Evolutionary conservation across 2,329 filamentous ascomycete species (phyloP).

Genomic region (Paecilomyces sp.): DNA sequence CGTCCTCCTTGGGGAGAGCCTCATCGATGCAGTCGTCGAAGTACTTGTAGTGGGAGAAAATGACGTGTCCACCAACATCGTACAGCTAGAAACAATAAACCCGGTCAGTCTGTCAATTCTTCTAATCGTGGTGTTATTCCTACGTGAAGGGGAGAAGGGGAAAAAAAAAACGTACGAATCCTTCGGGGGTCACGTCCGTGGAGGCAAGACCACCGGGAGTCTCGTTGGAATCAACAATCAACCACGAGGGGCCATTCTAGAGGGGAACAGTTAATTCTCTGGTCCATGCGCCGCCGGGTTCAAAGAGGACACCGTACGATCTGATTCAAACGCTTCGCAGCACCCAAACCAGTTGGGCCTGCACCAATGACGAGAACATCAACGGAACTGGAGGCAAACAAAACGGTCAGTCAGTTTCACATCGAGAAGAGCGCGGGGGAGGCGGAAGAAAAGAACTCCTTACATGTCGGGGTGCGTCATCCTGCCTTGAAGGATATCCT

Average conservation of each 20-base stretch:
- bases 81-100: conserved; percentile 60
- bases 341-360: conserved; percentile 93
- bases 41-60: conserved; percentile 99
- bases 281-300: not conserved
- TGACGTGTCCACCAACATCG: conserved; percentile 96
- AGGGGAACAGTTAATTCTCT: conserved; percentile 14
- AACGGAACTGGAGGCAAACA: conserved; percentile 59
- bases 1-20: conserved; percentile 83
- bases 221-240: conserved; percentile 89
- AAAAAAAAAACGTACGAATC: conserved; percentile 67
- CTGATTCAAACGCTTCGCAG: conserved; percentile 95
- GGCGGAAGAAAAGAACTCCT: conserved; percentile 9
- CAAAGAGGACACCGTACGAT: conserved; percentile 56
- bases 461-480: conserved; percentile 41
- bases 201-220: conserved; percentile 92
- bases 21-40: conserved; percentile 99
- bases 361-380: conserved; percentile 97
- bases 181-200: conserved; percentile 90
- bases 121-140: not conserved
- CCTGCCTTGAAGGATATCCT: conserved; percentile 40
- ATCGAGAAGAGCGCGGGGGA: not conserved
- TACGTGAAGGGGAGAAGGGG: conserved; percentile 1
- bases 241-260: conserved; percentile 86
- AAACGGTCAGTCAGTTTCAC: conserved; percentile 9
- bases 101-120: not conserved